These are phyloP conservation scores for Nemania abortiva DNA, from an alignment of 2,329 filamentous ascomycete species.

Conservation along the genomic window DNA sequence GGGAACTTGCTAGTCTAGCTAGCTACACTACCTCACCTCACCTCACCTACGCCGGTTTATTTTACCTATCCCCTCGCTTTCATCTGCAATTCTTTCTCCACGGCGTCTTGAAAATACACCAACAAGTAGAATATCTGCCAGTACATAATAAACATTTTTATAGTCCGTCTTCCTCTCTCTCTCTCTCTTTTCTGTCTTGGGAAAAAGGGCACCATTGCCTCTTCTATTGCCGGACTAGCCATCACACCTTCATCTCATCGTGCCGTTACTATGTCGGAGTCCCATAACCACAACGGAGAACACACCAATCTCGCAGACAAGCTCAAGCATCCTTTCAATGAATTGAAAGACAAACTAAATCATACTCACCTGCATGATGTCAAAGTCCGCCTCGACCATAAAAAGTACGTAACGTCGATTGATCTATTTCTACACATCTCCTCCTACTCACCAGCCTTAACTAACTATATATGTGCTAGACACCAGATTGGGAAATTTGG, in stretches of 20 bases:
- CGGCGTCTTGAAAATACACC: neutral
- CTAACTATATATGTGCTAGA: slow-evolving; percentile 46
- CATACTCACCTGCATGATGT: slow-evolving; percentile 67
- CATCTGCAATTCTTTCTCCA: neutral
- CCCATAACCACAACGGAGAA: slow-evolving; percentile 36
- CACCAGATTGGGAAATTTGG: slow-evolving; percentile 72
- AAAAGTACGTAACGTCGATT: slow-evolving; percentile 63
- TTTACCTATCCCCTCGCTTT: neutral
- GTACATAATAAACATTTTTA: neutral
- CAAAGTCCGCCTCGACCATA: slow-evolving; percentile 68
- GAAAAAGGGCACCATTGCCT: neutral
- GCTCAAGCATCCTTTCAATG: slow-evolving; percentile 62
- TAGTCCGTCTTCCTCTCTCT: neutral
- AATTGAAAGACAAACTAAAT: slow-evolving; percentile 65
- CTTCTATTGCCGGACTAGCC: neutral
- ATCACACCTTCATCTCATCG: neutral
- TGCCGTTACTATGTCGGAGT: slow-evolving; percentile 39
- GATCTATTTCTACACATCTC: neutral
- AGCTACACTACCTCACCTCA: neutral
- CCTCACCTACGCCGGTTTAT: no score
- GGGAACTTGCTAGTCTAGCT: neutral
- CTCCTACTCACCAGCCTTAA: no score
- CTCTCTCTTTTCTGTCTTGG: neutral
- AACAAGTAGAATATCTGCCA: neutral
- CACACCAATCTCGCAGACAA: slow-evolving; percentile 57